A percentile compares a stretch with the other conserved stretches of the same genome.
These are phyloP conservation scores for Lachnellula cervina DNA, from an alignment of 2,329 filamentous ascomycete genomes.

Conservation along the genomic window DNA sequence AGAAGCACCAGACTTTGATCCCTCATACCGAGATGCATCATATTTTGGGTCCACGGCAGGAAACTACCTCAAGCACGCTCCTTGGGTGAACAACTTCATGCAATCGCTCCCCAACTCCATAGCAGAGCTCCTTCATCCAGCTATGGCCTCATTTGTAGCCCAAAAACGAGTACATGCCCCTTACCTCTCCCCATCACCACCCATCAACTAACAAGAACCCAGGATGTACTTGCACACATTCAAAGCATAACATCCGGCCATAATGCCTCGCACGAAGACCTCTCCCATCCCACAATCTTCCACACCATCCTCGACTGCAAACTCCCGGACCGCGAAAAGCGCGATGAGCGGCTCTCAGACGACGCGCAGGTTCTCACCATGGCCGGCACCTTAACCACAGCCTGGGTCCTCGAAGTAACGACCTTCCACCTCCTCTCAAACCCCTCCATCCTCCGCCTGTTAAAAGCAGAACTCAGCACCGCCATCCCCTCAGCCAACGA, in stretches of 20 bases:
- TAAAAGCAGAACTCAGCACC: constrained; percentile 33
- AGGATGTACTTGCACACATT: constrained; percentile 18
- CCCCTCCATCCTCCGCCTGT: constrained; percentile 25
- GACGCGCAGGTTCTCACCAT: constrained; percentile 24
- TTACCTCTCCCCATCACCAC: neutral
- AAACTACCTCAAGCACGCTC: constrained; percentile 12
- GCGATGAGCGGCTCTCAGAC: constrained; percentile 24
- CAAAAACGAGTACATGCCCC: constrained; percentile 6
- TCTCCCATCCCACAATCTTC: constrained; percentile 16
- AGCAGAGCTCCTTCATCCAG: constrained; percentile 2
- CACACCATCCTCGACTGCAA: constrained; percentile 11
- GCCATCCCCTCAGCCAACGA: constrained; percentile 7
- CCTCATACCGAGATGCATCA: constrained; percentile 16
- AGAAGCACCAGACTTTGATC: constrained; percentile 17
- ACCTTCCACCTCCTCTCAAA: constrained; percentile 35
- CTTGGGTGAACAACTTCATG: constrained; percentile 14
- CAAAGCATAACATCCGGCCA: constrained; percentile 35
- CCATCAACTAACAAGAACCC: neutral
- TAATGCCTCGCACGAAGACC: constrained; percentile 2
- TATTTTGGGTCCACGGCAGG: constrained; percentile 12
- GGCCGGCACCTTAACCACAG: constrained; percentile 37
- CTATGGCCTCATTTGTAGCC: constrained; percentile 9
- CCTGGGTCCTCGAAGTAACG: constrained; percentile 31
- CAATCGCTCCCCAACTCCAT: constrained; percentile 13
- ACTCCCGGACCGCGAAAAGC: constrained; percentile 32